Evolutionary conservation across 352 stramenopile species (phyloP), one percentile per base, ranked within the genome.

Genomic region (Aphanomyces euteiches): DNA sequence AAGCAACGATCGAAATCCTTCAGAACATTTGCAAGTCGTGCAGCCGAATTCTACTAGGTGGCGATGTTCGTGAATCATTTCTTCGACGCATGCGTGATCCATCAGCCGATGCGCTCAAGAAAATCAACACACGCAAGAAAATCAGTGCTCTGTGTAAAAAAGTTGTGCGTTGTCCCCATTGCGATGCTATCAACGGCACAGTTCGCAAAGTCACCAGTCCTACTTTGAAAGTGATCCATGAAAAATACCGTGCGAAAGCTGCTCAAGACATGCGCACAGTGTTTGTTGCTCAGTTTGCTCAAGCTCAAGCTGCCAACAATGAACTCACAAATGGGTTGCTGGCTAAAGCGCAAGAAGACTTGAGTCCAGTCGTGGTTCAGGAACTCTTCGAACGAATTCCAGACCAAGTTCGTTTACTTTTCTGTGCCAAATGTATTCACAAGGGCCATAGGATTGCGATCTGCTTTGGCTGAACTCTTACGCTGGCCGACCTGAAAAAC

Each of bases 21-120:
- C 97, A 99, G 77, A 99, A 96, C 75, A 98, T 99, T 59, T 99
- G 97, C 74, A 96, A 96, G 79, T 89, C 83, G 19, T 99, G 97
- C 79, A 97, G 88, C 21, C 81, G 96, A 39, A 92, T 99, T 10
- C 75, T 99, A 41, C 74, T 99, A 21, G 75, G 83, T 8, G 87
- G 95, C n/a, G 73, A 78, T 5, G 97, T 99, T 63, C 81, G 96
- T 39, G 82, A 92, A 17, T 74, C 77, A 17, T 95, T 93, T 64
- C 74, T 99, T 19, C 77, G 83, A 3, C 82, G 89, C 61, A 97
- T 99, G 89, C 80, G 83, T n/a, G 84, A 94, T 67, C 85, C 85
- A 5, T 78, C 78, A 38, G 85, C 85, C 7, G 87, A 96, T 60
- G 88, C 88, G 47, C 74, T 96, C 54, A 75, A 85, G 13, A 80